Evolutionary conservation across 352 stramenopile species (phyloP).

Genomic region (Phytophthora podocarpi): DNA sequence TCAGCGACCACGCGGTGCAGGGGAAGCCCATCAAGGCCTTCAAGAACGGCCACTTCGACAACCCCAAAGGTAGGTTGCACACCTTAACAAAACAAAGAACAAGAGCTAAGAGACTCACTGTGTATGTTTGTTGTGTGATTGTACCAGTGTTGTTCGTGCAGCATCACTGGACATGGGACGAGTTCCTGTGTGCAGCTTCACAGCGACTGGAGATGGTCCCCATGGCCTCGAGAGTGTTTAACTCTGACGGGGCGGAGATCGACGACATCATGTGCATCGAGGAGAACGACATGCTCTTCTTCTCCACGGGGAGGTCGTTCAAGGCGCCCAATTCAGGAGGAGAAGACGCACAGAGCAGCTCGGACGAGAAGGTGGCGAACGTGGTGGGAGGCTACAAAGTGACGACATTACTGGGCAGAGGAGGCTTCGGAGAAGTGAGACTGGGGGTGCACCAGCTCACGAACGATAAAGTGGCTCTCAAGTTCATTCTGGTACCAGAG

Average conservation of each 20-base stretch:
- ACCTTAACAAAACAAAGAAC: not conserved
- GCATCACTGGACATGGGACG: constrained; percentile 86
- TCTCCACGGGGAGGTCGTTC: constrained; percentile 82
- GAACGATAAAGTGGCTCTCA: constrained; percentile 87
- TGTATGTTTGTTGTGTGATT: not conserved
- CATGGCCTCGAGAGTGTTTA: constrained; percentile 85
- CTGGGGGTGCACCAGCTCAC: constrained; percentile 85
- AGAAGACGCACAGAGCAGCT: constrained; percentile 45
- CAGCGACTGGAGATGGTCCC: constrained; percentile 85
- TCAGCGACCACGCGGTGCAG: constrained; percentile 80
- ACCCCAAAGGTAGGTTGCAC: constrained; percentile 74
- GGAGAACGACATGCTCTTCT: constrained; percentile 91
- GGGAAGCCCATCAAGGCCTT: constrained; percentile 82
- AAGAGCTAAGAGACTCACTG: constrained; percentile 3
- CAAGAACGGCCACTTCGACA: constrained; percentile 81
- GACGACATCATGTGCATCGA: constrained; percentile 92
- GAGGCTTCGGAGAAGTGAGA: constrained; percentile 81
- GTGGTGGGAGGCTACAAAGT: constrained; percentile 86
- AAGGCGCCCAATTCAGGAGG: constrained; percentile 63
- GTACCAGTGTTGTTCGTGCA: constrained; percentile 84
- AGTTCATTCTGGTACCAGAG: constrained; percentile 85
- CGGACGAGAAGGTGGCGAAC: constrained; percentile 64
- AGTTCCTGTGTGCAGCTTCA: constrained; percentile 83
- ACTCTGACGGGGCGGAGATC: constrained; percentile 85
- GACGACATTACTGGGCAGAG: constrained; percentile 72